These are phyloP conservation scores for Stagonosporopsis cucurbitacearum DNA, from an alignment of 2,329 filamentous ascomycete genomes.

Conservation along the genomic window DNA sequence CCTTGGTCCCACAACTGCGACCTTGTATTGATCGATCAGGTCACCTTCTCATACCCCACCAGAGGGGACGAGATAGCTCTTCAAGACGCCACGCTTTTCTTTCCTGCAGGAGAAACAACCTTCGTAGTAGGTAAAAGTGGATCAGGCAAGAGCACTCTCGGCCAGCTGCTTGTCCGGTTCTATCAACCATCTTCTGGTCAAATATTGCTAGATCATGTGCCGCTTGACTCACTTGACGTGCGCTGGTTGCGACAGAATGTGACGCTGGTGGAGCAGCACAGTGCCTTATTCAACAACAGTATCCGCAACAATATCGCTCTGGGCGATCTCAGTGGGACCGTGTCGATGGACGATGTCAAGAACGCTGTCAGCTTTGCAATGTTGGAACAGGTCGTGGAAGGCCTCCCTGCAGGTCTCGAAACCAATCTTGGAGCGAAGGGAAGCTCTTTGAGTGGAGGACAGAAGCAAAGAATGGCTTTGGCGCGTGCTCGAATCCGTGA, in stretches of 20 bases:
- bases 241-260: conserved; percentile 80
- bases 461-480: conserved; percentile 81
- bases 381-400: conserved; percentile 70
- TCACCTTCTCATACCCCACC: conserved; percentile 83
- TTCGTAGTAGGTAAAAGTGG: conserved; percentile 88
- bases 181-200: conserved; percentile 71
- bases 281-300: conserved; percentile 80
- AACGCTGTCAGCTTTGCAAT: conserved; percentile 70
- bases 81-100: conserved; percentile 67
- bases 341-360: conserved; percentile 63
- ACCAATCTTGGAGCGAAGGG: conserved; percentile 76
- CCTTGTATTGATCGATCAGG: conserved; percentile 53
- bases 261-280: conserved; percentile 82
- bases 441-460: conserved; percentile 78
- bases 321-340: conserved; percentile 62
- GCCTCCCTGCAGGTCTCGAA: conserved; percentile 72
- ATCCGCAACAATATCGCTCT: conserved; percentile 80
- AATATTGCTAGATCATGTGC: conserved; percentile 71
- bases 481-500: conserved; percentile 79
- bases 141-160: conserved; percentile 89
- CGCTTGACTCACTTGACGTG: conserved; percentile 67
- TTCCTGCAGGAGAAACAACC: conserved; percentile 73
- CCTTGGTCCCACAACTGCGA: neutral
- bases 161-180: conserved; percentile 78
- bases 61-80: conserved; percentile 68